These are phyloP conservation scores for Lodderomyces orthopsilosis DNA, from an alignment of 1,139 yeast species.

Conservation along the genomic window DNA sequence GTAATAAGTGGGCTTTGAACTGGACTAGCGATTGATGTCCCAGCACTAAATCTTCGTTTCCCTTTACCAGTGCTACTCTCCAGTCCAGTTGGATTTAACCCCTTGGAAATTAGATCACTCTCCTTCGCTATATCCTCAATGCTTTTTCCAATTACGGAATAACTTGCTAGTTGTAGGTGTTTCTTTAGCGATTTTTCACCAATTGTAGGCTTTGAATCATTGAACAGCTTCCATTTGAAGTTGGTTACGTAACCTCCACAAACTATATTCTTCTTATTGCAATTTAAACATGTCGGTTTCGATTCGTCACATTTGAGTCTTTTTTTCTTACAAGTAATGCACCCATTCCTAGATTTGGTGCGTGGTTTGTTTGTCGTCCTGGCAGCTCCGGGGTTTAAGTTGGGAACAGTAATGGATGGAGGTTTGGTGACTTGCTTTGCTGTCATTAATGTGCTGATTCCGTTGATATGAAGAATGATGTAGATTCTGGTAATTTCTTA, in stretches of 20 bases:
- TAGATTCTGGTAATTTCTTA: not conserved
- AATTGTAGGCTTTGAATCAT: slow-evolving; percentile 15
- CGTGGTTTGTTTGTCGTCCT: not conserved
- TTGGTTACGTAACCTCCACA: slow-evolving; percentile 71
- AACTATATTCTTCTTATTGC: slow-evolving; percentile 69
- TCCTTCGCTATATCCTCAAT: slow-evolving; percentile 48
- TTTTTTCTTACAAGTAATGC: slow-evolving; percentile 82
- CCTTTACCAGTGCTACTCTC: not conserved
- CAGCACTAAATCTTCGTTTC: not conserved
- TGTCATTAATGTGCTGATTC: not conserved
- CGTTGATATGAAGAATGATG: not conserved
- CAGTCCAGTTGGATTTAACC: slow-evolving; percentile 39
- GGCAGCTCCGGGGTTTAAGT: not conserved
- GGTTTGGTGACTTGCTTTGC: not conserved
- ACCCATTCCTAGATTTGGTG: slow-evolving; percentile 76
- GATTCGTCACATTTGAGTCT: slow-evolving; percentile 91
- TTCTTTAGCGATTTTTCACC: slow-evolving; percentile 22
- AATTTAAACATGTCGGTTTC: slow-evolving; percentile 76
- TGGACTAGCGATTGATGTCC: not conserved
- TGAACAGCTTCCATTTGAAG: slow-evolving; percentile 62
- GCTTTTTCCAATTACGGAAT: slow-evolving; percentile 53
- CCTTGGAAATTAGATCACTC: slow-evolving; percentile 46
- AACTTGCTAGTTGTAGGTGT: slow-evolving; percentile 52
- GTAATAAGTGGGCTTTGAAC: slow-evolving; percentile 9
- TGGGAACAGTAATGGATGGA: not conserved